Evolutionary conservation across 176 grass and related monocot species (phyloP), one percentile per base, ranked within the genome.

Genomic region (Oryza longistaminata): DNA sequence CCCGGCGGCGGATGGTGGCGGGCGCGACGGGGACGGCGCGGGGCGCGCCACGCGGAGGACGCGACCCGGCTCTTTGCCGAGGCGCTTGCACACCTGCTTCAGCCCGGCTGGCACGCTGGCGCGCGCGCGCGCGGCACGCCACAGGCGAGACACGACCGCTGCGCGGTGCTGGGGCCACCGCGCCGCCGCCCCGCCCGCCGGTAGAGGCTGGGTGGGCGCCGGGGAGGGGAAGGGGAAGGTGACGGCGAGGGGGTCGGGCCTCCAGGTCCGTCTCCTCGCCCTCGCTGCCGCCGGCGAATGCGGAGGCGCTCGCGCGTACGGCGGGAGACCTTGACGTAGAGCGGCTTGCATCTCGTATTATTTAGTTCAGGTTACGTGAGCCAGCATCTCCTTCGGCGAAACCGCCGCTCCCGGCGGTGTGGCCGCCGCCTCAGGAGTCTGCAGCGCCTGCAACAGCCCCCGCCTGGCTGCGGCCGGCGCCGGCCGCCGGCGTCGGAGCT

Each of bases 61-160:
- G 96, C 96, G 0, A 93, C 96, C n/a, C 96, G 87, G 86, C 93
- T 96, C 86, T n/a, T 99, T 99, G 8, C 91, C 90, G 5, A 99
- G 81, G 0, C 93, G 90, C 85, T 93, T 95, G 79, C 86, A 92
- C 29, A 92, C 96, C 69, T 93, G 89, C 90, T 92, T 95, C 43
- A 99, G 73, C 0, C 96, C 96, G 3, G 96, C 86, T 1, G 96
- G 96, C 0, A 99, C 86, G 71, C 78, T 86, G 58, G 80, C 93
- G 66, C 94, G 88, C n/a, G 0, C 90, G 88, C 44, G 93, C 85
- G 48, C 92, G n/a, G 85, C 35, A 92, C 94, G 29, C 89, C 91
- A 70, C 93, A 96, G 0, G 94, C 86, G n/a, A n/a, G 3, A 89
- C 88, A 91, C 81, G 0, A 90, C 88, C 8, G 62, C 31, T 42